Evolutionary conservation across 2,329 filamentous ascomycete species (phyloP).

Genomic region (Ceratocystis lukuohia): DNA sequence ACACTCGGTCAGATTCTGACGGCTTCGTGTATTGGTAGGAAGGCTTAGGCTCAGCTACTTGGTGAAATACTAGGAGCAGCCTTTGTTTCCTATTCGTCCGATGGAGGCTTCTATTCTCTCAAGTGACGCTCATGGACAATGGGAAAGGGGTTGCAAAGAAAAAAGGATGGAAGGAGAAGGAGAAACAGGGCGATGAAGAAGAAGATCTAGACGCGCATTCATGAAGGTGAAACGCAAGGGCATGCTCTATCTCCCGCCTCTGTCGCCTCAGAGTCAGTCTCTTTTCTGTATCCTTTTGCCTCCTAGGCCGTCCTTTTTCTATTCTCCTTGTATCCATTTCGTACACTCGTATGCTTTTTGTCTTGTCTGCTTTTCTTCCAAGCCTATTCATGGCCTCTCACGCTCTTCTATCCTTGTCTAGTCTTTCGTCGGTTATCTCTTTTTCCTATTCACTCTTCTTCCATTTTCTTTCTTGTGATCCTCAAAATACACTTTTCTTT

Average conservation of each 20-base stretch:
- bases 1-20: not conserved
- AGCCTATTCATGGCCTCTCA: not conserved
- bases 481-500: not conserved
- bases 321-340: not conserved
- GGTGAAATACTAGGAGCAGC: not conserved
- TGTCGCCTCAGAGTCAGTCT: not conserved
- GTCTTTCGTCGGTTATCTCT: not conserved
- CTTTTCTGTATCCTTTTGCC: not conserved
- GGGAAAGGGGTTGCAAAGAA: not conserved
- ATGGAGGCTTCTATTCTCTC: not conserved
- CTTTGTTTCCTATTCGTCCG: not conserved
- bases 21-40: not conserved
- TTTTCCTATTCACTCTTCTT: not conserved
- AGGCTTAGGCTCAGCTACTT: not conserved
- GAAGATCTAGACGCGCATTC: not conserved
- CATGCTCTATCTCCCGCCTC: too few relatives aligned
- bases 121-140: not conserved
- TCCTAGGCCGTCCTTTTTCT: not conserved
- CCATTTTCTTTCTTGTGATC: not conserved
- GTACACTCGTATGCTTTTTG: not conserved
- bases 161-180: not conserved
- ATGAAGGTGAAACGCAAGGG: too few relatives aligned
- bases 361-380: not conserved
- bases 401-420: not conserved
- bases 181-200: not conserved